Base-by-base conservation (phyloP, 1,139 yeast species). In the Oligophagozyma castellii region DNA sequence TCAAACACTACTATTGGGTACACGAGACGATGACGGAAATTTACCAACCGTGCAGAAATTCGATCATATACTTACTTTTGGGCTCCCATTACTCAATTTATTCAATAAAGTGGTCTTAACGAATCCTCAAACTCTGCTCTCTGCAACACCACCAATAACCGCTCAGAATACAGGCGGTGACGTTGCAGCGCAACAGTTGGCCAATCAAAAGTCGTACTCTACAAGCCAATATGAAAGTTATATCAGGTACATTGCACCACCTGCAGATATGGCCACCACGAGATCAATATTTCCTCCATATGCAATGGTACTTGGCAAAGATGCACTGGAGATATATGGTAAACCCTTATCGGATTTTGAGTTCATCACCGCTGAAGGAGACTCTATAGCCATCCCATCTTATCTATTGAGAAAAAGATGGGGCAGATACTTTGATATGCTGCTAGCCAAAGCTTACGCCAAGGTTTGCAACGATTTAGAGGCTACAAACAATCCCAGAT, bases 191-290 rank as follows among this genome's bases (percentile, higher is more conserved):
- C 11, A 16, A 8, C 23, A 19, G 13, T 14, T 14, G 5, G 16
- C 12, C 10, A 20, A 20, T 4, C 19, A 19, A n/a, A 29, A 42
- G 3, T 37, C 40, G 3, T 37, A 34, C 10, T 26, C 44, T 5
- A 43, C 47, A 3, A 41, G 48, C 5, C 51, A 58, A 32, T 78
- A 77, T 46, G 75, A 68, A 35, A 81, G 71, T 21, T 78, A 78
- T 44, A 75, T 79, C n/a, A 73, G 73, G 40, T 77, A 77, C 48
- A 73, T 76, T 16, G 80, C 84, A 0, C 86, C 86, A 2, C 70
- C 71, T 21, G 59, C 73, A 5, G 73, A 70, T 34, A 66, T 73
- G 40, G 71, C 79, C 13, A 70, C 78, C 2, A 71, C 73, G 23
- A 60, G 73, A 29, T 70, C 83, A 1, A 74, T 74, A 0, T 73